phyloP scores from a whole-genome alignment of 1,284 basidiomycete species.

The Marasmius fiardii region DNA sequence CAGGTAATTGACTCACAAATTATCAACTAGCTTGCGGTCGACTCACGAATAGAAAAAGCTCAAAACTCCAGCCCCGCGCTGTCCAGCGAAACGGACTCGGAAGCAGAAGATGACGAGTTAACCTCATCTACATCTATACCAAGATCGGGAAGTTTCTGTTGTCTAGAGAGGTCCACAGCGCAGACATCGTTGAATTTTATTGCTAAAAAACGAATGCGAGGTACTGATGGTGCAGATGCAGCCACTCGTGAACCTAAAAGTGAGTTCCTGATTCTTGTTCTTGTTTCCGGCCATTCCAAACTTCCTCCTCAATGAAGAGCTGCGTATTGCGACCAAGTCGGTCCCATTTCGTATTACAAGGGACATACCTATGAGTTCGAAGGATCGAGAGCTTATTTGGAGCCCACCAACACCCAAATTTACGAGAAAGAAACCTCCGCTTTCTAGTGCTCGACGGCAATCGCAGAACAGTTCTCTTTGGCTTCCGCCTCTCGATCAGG shows the following conservation, averaged over 20 bases:
- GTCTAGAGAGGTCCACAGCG: background rate
- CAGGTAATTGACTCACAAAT: background rate
- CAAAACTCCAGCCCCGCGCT: background rate
- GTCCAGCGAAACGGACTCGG: background rate
- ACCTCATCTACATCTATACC: background rate
- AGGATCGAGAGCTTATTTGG: background rate
- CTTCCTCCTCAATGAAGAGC: background rate
- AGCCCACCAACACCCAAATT: background rate
- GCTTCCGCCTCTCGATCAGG: background rate
- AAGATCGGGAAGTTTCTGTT: background rate
- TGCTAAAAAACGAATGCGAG: background rate
- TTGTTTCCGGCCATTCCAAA: background rate
- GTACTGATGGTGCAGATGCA: too few relatives aligned
- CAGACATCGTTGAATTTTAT: background rate
- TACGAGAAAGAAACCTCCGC: background rate
- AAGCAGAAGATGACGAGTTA: background rate
- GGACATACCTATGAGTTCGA: background rate
- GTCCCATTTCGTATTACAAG: background rate
- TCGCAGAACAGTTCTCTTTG: background rate
- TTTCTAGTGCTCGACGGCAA: background rate
- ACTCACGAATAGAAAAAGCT: too few relatives aligned
- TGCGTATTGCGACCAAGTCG: background rate
- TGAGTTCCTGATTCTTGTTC: background rate
- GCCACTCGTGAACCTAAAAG: too few relatives aligned
- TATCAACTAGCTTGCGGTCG: background rate